Conservation (phyloP, 2,329 filamentous ascomycete genomes). For the Amauroascus niger region DNA sequence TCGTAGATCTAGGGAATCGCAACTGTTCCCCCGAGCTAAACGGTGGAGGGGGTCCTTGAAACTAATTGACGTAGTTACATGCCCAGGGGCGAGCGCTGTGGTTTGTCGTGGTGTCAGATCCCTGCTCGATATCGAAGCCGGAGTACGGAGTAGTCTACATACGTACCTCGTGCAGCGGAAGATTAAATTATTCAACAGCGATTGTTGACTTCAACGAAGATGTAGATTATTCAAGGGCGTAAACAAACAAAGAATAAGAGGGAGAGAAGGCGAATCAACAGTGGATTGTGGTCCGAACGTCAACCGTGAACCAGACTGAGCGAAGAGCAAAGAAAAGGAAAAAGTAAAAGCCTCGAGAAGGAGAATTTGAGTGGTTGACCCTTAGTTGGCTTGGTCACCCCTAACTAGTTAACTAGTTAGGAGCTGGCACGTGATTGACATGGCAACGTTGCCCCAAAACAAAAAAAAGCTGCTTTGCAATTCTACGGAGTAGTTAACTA, state of each 20-base stretch:
- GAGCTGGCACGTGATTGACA: neutral
- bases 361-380: no score
- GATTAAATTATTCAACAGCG: neutral
- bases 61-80: slow-evolving; percentile 3
- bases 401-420: no score
- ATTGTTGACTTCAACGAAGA: neutral
- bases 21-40: neutral
- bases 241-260: neutral
- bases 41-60: slow-evolving; percentile 7
- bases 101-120: slow-evolving; percentile 6
- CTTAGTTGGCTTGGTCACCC: no score
- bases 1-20: neutral
- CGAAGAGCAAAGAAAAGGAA: neutral
- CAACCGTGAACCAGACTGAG: neutral
- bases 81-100: neutral
- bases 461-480: no score
- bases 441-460: no score
- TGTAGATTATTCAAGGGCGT: neutral
- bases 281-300: slow-evolving; percentile 6
- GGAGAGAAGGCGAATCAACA: neutral
- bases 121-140: neutral
- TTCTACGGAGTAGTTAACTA: no score
- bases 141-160: neutral
- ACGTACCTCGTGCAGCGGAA: neutral
- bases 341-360: neutral